These are phyloP conservation scores for Termitomyces sp. DNA, from an alignment of 768 basidiomycete species.

Conservation along the genomic window DNA sequence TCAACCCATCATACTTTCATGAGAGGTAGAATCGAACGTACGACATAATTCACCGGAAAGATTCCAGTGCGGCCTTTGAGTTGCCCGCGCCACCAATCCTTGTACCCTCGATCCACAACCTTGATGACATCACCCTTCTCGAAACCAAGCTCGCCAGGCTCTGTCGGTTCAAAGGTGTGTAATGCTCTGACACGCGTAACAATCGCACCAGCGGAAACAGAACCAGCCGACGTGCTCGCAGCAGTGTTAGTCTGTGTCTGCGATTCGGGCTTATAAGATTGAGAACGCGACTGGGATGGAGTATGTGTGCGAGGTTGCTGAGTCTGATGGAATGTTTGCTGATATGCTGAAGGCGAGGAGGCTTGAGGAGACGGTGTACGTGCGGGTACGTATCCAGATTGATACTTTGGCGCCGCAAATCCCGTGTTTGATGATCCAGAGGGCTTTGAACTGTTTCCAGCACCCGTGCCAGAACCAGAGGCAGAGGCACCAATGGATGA, in stretches of 20 bases:
- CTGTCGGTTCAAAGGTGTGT: conserved; percentile 84
- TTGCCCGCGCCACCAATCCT: conserved; percentile 97
- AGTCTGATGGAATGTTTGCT: conserved; percentile 11
- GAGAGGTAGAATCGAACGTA: conserved; percentile 31
- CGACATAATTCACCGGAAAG: conserved; percentile 96
- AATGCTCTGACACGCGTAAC: conserved; percentile 86
- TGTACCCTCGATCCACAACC: conserved; percentile 90
- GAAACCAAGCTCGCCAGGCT: conserved; percentile 87
- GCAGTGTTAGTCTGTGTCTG: conserved; percentile 8
- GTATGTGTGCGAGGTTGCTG: conserved; percentile 10
- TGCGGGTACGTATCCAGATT: conserved; percentile 57
- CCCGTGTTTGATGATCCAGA: conserved; percentile 16
- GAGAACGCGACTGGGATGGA: conserved; percentile 11
- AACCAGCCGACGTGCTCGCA: background rate
- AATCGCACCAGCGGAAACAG: conserved; percentile 23
- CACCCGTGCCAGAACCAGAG: conserved; percentile 16
- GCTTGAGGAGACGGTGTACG: conserved; percentile 42
- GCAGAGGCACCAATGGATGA: conserved; percentile 20
- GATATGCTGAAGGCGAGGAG: background rate
- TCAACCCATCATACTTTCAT: background rate
- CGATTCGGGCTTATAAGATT: conserved; percentile 14
- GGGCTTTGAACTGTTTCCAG: conserved; percentile 14
- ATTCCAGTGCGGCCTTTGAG: conserved; percentile 88
- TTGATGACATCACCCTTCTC: conserved; percentile 93
- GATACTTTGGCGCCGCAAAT: conserved; percentile 33